Base-by-base conservation (phyloP, 2,329 filamentous ascomycete species). In the Dactylellina parvicollis region DNA sequence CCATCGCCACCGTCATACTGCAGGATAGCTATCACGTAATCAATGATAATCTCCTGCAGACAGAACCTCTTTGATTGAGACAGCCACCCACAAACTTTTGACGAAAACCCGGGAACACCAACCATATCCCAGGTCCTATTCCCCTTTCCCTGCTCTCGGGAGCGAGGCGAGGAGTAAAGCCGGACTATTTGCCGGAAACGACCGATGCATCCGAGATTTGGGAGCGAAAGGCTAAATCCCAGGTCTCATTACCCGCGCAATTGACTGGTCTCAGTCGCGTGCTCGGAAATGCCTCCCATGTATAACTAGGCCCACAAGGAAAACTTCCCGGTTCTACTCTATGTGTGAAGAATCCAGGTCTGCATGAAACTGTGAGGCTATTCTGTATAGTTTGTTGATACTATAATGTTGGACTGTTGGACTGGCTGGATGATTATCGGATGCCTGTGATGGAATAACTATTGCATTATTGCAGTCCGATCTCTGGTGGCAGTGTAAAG, bases 121-220 rank as follows among this genome's bases (percentile, higher is more conserved):
- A 10, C 18, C 16, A 24, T 26, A 55, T 28, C 40, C 24, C 42
- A 30, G 3, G n/a, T 16, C 44, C 47, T 30, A 12, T 44, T 18
- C 42, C 47, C 18, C 28, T 47, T 34, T 38, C 34, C 62, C 47
- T 28, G 28, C 16, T 46, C 50, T 44, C 54, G 52, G 62, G 52
- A 67, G 44, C 42, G 62, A 67, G 40, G 62, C 62, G 62, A 67
- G 20, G 28, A 52, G 18, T 22, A 52, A 49, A 30, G 20, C 38
- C 62, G 52, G 62, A 57, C 34, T 24, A 57, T 57, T 49, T 66
- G 30, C 52, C 62, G 34, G 52, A 67, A 66, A 66, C 40, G 61
- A 56, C 32, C 50, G 50, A 38, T 9, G 5, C 3, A 54, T 24
- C 16, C 50, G 50, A 54, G 14, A 16, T 12, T 24, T 54, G 3